Base-by-base conservation (phyloP, 1,284 basidiomycete species). In the Trichosporon sp. region DNA sequence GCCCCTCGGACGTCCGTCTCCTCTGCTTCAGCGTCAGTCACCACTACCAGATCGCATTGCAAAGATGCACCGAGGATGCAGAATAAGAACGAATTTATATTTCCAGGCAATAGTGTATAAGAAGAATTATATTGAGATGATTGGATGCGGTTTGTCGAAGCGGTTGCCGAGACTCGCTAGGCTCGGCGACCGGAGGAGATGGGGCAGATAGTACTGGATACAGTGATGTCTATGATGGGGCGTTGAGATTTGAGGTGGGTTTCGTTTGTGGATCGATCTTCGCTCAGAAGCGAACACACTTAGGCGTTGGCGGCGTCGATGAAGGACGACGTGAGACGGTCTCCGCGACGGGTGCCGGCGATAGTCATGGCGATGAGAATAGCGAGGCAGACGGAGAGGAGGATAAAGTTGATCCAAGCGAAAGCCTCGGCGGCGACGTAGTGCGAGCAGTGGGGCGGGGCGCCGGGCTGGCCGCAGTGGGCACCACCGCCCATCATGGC, bases 391-490 rank as follows among this genome's bases (percentile, higher is more conserved):
- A 81, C 38, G 61, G 79, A 80, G 69, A 84, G 76, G 69, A 84
- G 48, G 77, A 85, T 84, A 76, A 77, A 83, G 69, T 78, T 73
- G 71, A 84, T 82, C 84, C 84, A 85, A 4, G 78, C 84, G 68
- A 85, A 85, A 1, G 83, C 83, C 74, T 82, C 79, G 67, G 80
- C 76, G 7, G 83, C 80, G 54, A 80, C 75, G 71, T 80, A 78
- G 70, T 82, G 80, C 61, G 69, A 71, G 77, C 81, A 83, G 70
- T 65, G 51, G 31, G 74, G 72, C 43, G 54, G 51, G 12, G 61
- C 38, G 40, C 68, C 61, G 19, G 32, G 21, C 43, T 40, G 38
- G 38, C 74, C 69, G 70, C 84, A 85, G 69, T 76, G 68, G 56
- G 78, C 70, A 19, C 81, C 80, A 68, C 83, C 82, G 38, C 78